Percentiles rank a stretch among this genome's conserved stretches.
These are phyloP conservation scores for Metarhizium sp. DNA, from an alignment of 2,329 filamentous ascomycete genomes.

Conservation along the genomic window DNA sequence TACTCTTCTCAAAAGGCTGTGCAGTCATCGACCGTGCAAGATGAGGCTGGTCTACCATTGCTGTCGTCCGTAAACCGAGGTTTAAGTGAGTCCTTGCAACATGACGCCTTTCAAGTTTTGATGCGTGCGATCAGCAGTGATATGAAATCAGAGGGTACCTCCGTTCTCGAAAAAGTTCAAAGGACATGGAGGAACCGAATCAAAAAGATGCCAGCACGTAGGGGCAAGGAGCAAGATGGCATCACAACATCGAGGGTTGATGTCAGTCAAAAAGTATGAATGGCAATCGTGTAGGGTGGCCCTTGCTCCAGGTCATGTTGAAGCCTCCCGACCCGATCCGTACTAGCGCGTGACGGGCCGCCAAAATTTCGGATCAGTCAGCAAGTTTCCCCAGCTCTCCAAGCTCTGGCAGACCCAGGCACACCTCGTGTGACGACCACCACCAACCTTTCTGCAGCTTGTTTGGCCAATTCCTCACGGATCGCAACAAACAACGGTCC, in stretches of 20 bases:
- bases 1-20: too few relatives aligned
- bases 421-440: slow-evolving; percentile 1
- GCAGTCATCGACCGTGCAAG: background rate
- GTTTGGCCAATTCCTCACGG: background rate
- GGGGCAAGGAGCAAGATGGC: background rate
- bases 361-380: slow-evolving; percentile 6
- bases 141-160: background rate
- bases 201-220: background rate
- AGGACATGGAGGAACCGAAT: background rate
- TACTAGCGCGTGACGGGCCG: background rate
- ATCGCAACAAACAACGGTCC: background rate
- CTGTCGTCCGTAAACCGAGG: background rate
- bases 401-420: background rate
- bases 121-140: background rate
- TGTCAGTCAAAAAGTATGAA: too few relatives aligned
- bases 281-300: too few relatives aligned
- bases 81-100: slow-evolving; percentile 2
- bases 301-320: background rate
- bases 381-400: background rate
- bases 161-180: background rate
- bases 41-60: background rate
- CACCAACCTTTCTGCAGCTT: background rate
- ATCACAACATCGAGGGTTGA: too few relatives aligned
- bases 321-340: background rate
- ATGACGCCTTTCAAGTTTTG: background rate